phyloP scores from a whole-genome alignment of 495 filamentous ascomycete genomes.

The Cercophora scortea region DNA sequence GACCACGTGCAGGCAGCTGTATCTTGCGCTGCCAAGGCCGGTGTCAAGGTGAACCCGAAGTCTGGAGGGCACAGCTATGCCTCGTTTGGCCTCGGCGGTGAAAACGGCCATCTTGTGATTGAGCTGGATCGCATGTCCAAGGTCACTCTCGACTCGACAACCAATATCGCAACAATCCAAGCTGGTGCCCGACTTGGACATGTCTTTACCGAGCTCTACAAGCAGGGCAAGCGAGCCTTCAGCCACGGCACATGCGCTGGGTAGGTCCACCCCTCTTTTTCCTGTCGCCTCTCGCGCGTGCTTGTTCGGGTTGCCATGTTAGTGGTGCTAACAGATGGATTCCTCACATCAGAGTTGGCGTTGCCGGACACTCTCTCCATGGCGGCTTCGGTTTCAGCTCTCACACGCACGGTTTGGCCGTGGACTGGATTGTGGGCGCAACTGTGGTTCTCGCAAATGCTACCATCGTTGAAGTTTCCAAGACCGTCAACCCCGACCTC shows the following conservation, averaged over 20 bases:
- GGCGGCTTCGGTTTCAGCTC: constrained; percentile 41
- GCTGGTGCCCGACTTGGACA: constrained; percentile 34
- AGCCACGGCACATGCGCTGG: constrained; percentile 40
- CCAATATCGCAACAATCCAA: constrained; percentile 31
- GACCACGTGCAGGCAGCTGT: constrained; percentile 36
- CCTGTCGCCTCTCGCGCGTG: neutral
- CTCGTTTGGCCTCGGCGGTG: constrained; percentile 37
- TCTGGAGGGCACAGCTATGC: constrained; percentile 41
- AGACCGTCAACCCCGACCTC: constrained; percentile 32
- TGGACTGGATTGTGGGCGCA: constrained; percentile 36
- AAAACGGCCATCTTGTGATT: constrained; percentile 39
- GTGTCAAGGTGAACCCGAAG: constrained; percentile 35
- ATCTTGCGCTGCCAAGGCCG: constrained; percentile 30
- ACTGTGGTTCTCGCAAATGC: constrained; percentile 37
- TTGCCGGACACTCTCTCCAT: constrained; percentile 36
- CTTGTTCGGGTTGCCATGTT: constrained; percentile 1
- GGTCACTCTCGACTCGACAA: constrained; percentile 29
- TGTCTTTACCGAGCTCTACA: constrained; percentile 28
- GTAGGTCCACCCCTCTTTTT: constrained; percentile 10
- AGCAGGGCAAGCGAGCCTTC: constrained; percentile 34
- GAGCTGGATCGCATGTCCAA: constrained; percentile 36
- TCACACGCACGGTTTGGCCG: constrained; percentile 33
- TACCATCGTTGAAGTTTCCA: constrained; percentile 28
- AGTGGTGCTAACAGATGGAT: neutral
- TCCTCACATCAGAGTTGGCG: constrained; percentile 26